Conservation (phyloP, 768 basidiomycete genomes). For the Mycena galericulata region DNA sequence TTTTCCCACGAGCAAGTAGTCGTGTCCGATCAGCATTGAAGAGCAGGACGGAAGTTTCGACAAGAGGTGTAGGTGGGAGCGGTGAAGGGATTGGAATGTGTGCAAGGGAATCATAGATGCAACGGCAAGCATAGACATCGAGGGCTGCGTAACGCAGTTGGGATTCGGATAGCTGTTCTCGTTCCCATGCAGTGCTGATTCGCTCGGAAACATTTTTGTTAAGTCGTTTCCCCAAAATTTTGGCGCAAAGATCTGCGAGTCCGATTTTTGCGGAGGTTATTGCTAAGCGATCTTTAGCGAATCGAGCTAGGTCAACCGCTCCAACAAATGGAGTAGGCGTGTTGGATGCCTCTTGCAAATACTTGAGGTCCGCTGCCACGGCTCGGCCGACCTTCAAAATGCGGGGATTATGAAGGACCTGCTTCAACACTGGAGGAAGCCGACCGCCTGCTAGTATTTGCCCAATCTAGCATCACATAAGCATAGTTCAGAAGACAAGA, state of each 20-base stretch:
- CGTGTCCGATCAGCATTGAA: neutral
- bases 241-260: neutral
- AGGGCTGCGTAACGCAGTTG: conserved; percentile 3
- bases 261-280: neutral
- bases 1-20: neutral
- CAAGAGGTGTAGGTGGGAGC: neutral
- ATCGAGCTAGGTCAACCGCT: neutral
- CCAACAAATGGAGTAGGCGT: neutral
- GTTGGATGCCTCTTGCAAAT: neutral
- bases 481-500: neutral
- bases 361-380: neutral
- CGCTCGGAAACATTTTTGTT: neutral
- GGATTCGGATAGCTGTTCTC: too few species aligned
- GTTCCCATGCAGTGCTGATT: neutral
- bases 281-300: neutral
- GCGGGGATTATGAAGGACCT: neutral
- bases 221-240: neutral
- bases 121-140: neutral
- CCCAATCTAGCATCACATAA: neutral
- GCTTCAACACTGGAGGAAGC: neutral
- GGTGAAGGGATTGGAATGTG: neutral
- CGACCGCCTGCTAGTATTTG: neutral
- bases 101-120: neutral
- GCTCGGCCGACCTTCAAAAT: conserved; percentile 4
- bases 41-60: neutral